Evolutionary conservation across 2,329 filamentous ascomycete genomes (phyloP), one percentile per base, ranked within the genome.

Genomic region (Myotisia sp.): DNA sequence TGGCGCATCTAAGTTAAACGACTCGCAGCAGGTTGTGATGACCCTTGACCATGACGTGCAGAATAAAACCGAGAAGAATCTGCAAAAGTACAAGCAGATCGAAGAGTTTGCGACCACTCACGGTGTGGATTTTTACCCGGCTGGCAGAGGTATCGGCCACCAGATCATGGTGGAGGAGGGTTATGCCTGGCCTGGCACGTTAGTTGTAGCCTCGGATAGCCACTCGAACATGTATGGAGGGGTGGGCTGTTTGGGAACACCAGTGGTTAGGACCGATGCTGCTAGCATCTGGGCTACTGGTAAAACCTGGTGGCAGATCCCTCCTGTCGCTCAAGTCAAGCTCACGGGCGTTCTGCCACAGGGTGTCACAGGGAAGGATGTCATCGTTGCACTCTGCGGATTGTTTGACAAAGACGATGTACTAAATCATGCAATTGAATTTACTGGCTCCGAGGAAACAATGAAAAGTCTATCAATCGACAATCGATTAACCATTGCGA

Each of bases 341-440:
- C 66, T 95, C 7, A 81, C 70, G 0, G 86, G 85, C 5, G 57
- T 71, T 0, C 62, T 93, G 5, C 86, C 83, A 0, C 61, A 64
- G 1, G 86, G 86, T 7, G 85, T 93, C 1, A 84, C 79, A 0
- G 87, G 85, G 19, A 95, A 98, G 58, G 90, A 95, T 54, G 80
- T 93, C 8, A 95, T 95, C 44, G 71, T 94, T 17, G 82, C 84
- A 0, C 68, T 95, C 1, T 92, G 83, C 46, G 82, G 80, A 1
- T 60, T 93, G 0, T 92, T 95, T 63, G 80, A 81, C 58, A 74
- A 79, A 35, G 79, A 84, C 45, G 83, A 93, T 28, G 87, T 94
- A 0, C 67, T 94, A 9, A 95, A 95, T 59, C 84, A 93, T 51
- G 75, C 75, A 4, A 76, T 95, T 40, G 87, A 95, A 51, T 93